Percentiles rank a stretch among this genome's conserved stretches.
phyloP scores from a whole-genome alignment of 768 basidiomycete genomes.

The Leccinum fibrillosum region DNA sequence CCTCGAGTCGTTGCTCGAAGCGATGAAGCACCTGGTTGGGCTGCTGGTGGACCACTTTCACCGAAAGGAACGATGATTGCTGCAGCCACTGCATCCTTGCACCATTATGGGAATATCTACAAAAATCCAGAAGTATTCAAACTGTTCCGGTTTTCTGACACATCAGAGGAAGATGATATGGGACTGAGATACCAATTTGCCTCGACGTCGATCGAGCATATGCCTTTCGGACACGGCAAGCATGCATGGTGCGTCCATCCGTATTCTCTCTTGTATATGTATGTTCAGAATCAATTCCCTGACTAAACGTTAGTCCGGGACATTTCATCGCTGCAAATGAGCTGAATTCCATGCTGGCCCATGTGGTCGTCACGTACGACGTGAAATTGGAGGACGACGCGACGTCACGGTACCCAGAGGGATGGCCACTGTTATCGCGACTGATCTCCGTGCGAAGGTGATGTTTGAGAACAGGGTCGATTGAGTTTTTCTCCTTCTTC shows the following conservation, averaged over 20 bases:
- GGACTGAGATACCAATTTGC: neutral
- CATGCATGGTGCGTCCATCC: neutral
- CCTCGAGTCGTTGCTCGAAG: slow-evolving; percentile 68
- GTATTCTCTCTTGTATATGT: neutral
- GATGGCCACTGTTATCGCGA: neutral
- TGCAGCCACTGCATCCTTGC: neutral
- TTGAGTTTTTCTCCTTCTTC: neutral
- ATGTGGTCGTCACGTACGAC: slow-evolving; percentile 35
- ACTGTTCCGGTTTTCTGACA: neutral
- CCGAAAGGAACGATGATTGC: neutral
- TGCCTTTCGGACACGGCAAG: neutral
- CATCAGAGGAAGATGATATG: neutral
- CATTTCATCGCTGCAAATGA: slow-evolving; percentile 44
- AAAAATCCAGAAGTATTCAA: neutral
- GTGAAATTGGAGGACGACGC: slow-evolving; percentile 10
- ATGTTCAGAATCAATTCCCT: no score
- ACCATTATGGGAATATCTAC: neutral
- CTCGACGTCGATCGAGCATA: neutral
- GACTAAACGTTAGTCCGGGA: slow-evolving; percentile 6
- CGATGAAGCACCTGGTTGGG: slow-evolving; percentile 53
- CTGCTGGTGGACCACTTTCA: slow-evolving; percentile 25
- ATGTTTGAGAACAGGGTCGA: slow-evolving; percentile 13
- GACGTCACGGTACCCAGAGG: neutral
- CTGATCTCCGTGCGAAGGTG: slow-evolving; percentile 4
- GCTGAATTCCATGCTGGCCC: slow-evolving; percentile 46